Evolutionary conservation across 2,329 filamentous ascomycete species (phyloP).

Genomic region (Apiospora malaysiana): DNA sequence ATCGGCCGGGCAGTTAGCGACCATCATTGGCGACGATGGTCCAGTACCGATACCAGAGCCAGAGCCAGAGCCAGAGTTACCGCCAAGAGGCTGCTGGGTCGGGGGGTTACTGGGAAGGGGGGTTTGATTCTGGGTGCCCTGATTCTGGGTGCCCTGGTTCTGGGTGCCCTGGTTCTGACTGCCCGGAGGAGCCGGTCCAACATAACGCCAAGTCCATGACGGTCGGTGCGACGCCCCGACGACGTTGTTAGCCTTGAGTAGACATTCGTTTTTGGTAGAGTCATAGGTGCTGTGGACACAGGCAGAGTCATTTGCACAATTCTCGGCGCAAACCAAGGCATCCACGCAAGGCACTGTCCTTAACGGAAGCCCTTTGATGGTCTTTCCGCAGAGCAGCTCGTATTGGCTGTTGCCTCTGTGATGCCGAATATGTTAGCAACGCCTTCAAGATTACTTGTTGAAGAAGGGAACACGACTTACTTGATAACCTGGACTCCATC

Average conservation of each 20-base stretch:
- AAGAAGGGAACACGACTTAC: background rate
- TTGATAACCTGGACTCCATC: background rate
- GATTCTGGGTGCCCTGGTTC: too few relatives aligned
- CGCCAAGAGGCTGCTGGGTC: background rate
- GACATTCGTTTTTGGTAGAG: background rate
- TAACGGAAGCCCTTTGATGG: background rate
- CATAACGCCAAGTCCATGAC: background rate
- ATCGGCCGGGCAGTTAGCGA: background rate
- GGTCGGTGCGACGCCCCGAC: too few relatives aligned
- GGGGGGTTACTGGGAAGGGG: background rate
- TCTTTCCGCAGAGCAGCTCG: background rate
- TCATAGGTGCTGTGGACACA: background rate
- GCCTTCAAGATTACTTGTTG: background rate
- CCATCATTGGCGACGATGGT: background rate
- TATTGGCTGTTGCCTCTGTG: background rate
- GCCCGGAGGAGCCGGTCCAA: background rate
- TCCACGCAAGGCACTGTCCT: background rate
- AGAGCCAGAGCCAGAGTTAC: background rate
- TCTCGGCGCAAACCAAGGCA: background rate
- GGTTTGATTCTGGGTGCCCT: too few relatives aligned
- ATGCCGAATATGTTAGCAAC: background rate
- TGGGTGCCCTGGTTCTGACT: too few relatives aligned
- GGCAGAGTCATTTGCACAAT: background rate
- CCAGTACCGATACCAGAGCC: background rate
- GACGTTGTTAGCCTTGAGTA: background rate